A percentile compares a stretch with the other conserved stretches of the same genome.
phyloP scores from a whole-genome alignment of 2,329 filamentous ascomycete species.

The Aspergillus spinulosporus region DNA sequence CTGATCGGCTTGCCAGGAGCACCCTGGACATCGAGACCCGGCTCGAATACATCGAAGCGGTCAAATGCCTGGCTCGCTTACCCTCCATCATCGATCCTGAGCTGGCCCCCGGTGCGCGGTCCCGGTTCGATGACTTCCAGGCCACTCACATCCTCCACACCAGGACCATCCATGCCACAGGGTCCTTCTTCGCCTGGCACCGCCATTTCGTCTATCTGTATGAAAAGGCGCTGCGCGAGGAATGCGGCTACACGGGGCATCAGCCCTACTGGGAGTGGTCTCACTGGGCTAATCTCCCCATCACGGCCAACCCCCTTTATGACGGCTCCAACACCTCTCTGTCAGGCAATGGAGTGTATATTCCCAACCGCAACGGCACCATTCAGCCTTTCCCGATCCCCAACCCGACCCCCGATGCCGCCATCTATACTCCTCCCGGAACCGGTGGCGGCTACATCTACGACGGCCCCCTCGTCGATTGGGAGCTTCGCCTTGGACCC shows the following conservation, averaged over 20 bases:
- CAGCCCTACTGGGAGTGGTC: slow-evolving; percentile 5
- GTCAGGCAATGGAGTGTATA: neutral
- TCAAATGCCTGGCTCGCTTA: neutral
- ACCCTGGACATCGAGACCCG: neutral
- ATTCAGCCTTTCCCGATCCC: neutral
- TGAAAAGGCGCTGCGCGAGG: neutral
- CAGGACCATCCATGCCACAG: neutral
- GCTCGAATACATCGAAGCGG: neutral
- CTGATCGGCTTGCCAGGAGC: neutral
- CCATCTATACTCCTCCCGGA: neutral
- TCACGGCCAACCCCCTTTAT: neutral
- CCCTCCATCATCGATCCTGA: neutral
- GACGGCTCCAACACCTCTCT: neutral
- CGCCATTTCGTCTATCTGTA: neutral
- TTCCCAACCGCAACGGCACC: neutral
- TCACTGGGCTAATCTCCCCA: neutral
- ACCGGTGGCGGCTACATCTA: neutral
- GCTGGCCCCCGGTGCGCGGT: neutral
- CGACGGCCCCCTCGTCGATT: neutral
- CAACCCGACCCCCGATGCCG: neutral
- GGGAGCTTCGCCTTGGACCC: neutral
- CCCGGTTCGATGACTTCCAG: neutral
- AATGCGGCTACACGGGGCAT: neutral
- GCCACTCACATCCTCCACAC: neutral
- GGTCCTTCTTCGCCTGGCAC: neutral